Conservation (phyloP, 2,329 filamentous ascomycete genomes). For the Fusarium mundagurra region DNA sequence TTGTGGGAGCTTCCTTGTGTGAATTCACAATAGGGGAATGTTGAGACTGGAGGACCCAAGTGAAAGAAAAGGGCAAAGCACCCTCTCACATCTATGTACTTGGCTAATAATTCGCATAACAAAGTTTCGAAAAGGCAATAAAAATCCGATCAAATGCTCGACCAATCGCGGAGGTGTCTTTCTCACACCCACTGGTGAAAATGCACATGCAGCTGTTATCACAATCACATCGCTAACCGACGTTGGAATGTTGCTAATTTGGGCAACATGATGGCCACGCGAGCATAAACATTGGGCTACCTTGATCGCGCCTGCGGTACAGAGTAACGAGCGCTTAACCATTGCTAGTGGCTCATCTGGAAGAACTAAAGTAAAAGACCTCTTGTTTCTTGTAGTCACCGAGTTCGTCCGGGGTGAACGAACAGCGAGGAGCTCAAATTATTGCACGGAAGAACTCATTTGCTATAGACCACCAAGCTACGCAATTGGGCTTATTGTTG, state of each 20-base stretch:
- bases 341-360: not conserved
- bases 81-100: not conserved
- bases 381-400: not conserved
- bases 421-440: not conserved
- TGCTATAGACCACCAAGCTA: not conserved
- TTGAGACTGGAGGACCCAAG: not conserved
- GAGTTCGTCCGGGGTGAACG: not conserved
- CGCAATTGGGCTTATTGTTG: not conserved
- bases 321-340: constrained; percentile 17
- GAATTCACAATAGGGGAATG: not conserved
- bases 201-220: constrained; percentile 4
- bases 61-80: not conserved
- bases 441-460: not conserved
- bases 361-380: not conserved
- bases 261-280: not conserved
- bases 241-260: constrained; percentile 6
- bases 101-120: not conserved
- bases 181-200: not conserved
- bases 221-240: constrained; percentile 14
- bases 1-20: not conserved
- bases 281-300: not conserved
- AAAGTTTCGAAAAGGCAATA: not conserved
- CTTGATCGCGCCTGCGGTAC: constrained; percentile 14
- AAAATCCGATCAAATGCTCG: not conserved
- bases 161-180: not conserved